Evolutionary conservation across 2,329 filamentous ascomycete genomes (phyloP).

Genomic region (Monilinia vaccinii-corymbosi): DNA sequence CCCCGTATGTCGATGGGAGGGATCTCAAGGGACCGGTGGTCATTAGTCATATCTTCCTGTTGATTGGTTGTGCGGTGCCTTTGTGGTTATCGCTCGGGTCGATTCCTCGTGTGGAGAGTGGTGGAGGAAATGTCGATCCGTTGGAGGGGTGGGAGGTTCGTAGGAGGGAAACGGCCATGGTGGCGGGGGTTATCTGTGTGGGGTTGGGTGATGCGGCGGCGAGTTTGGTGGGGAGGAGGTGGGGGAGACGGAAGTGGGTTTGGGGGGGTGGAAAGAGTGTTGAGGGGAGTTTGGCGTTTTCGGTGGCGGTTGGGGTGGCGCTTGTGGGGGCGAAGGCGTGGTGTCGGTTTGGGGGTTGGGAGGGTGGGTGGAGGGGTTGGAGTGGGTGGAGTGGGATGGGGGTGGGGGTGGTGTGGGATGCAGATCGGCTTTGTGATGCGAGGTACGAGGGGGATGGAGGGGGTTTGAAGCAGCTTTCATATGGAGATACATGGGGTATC

Average conservation of each 20-base stretch:
- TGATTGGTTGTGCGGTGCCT: slow-evolving; percentile 91
- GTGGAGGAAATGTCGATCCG: slow-evolving; percentile 36
- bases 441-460: neutral
- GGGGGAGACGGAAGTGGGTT: slow-evolving; percentile 81
- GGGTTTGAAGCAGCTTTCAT: neutral
- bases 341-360: slow-evolving; percentile 66
- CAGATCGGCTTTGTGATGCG: too few species aligned
- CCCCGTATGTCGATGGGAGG: slow-evolving; percentile 88
- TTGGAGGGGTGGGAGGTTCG: slow-evolving; percentile 68
- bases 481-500: neutral
- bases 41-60: slow-evolving; percentile 88
- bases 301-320: slow-evolving; percentile 66
- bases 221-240: slow-evolving; percentile 72
- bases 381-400: neutral
- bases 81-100: slow-evolving; percentile 56
- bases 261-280: slow-evolving; percentile 96
- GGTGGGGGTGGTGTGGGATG: neutral
- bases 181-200: slow-evolving; percentile 86
- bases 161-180: slow-evolving; percentile 74
- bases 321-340: slow-evolving; percentile 62
- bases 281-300: slow-evolving; percentile 79
- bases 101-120: neutral
- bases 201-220: slow-evolving; percentile 93
- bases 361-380: slow-evolving; percentile 61
- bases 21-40: slow-evolving; percentile 92